phyloP scores from a whole-genome alignment of 768 basidiomycete genomes.

The Boletus rufocinnamomeus region DNA sequence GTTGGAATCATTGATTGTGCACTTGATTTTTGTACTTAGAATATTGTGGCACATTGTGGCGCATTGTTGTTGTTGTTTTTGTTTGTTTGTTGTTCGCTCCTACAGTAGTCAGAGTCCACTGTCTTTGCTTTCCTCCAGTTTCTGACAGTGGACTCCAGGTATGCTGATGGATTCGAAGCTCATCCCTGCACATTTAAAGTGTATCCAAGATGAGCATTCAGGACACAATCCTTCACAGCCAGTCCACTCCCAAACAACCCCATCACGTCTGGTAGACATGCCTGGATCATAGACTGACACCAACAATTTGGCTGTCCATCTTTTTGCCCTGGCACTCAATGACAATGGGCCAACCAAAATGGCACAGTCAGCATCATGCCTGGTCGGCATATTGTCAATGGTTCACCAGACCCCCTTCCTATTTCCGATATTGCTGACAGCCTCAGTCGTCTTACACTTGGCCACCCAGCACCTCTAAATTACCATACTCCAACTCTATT shows the following conservation, averaged over 20 bases:
- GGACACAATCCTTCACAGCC: not conserved
- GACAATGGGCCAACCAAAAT: not conserved
- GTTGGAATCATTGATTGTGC: too few relatives aligned
- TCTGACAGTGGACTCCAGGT: too few relatives aligned
- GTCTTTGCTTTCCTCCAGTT: too few relatives aligned
- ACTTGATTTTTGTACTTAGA: too few relatives aligned
- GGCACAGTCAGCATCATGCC: not conserved
- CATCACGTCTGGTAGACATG: not conserved
- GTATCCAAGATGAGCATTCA: not conserved
- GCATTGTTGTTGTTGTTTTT: too few relatives aligned
- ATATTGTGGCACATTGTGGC: too few relatives aligned
- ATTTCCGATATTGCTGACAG: not conserved
- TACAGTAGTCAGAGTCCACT: too few relatives aligned
- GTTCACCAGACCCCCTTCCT: not conserved
- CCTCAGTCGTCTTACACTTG: not conserved
- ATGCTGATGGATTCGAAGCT: not conserved
- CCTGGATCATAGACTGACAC: not conserved
- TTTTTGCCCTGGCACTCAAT: not conserved
- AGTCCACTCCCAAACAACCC: too few relatives aligned
- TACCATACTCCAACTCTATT: too few relatives aligned
- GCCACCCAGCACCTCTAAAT: too few relatives aligned
- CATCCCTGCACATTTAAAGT: constrained; percentile 6
- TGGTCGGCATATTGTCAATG: not conserved
- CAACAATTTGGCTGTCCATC: not conserved
- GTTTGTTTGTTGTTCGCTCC: too few relatives aligned